Conservation (phyloP, 2,329 filamentous ascomycete species). For the Hymenoscyphus fraxineus region DNA sequence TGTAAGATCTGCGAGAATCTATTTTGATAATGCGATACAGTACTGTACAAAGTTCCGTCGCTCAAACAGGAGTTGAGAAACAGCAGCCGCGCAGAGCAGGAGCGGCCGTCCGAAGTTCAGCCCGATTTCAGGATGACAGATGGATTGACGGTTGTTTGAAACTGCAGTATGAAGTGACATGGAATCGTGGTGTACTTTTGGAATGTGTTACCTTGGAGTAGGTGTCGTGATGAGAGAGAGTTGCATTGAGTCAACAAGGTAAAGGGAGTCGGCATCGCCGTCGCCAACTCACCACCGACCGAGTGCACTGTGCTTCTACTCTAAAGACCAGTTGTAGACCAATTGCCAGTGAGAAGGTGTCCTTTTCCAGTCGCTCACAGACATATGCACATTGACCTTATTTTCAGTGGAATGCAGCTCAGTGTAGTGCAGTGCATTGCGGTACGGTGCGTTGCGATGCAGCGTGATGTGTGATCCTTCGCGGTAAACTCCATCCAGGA, state of each 20-base stretch:
- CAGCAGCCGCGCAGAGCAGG: background rate
- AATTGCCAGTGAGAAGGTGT: background rate
- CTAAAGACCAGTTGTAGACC: background rate
- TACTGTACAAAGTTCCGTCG: background rate
- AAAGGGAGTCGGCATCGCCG: background rate
- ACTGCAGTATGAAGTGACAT: background rate
- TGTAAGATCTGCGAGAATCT: slow-evolving; percentile 1
- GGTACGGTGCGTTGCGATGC: too few relatives aligned
- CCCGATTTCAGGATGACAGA: background rate
- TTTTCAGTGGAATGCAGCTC: background rate
- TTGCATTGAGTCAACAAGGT: background rate
- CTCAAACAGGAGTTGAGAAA: background rate
- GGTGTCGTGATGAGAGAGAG: background rate
- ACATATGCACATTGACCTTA: background rate
- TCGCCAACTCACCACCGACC: background rate
- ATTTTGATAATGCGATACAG: background rate
- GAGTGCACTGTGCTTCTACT: too few relatives aligned
- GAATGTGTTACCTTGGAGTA: background rate
- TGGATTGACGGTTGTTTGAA: background rate
- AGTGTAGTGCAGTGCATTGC: background rate
- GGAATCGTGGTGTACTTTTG: background rate
- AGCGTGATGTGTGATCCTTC: background rate
- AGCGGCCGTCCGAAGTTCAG: background rate
- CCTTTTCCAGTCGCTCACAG: background rate
- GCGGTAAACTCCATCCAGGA: background rate